Conservation (phyloP, 371 early-diverging fungal genomes). For the Coemansia sp. region DNA sequence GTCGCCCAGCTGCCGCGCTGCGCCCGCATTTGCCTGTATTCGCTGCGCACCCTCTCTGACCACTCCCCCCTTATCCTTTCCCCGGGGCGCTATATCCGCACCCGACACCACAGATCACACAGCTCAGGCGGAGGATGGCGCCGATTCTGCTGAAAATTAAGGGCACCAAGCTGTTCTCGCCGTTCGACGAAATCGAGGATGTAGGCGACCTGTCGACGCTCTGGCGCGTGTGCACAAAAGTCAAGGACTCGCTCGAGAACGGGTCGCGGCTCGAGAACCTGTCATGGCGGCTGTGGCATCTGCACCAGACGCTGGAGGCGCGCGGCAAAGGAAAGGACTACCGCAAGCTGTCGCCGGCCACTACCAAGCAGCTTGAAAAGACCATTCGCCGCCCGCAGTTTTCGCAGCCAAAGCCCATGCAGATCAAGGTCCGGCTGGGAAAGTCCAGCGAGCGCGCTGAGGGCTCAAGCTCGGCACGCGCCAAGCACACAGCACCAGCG, state of each 20-base stretch:
- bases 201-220: conserved; percentile 74
- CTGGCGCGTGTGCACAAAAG: conserved; percentile 87
- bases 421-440: conserved; percentile 52
- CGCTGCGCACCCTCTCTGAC: background rate
- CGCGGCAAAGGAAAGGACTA: conserved; percentile 51
- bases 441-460: conserved; percentile 40
- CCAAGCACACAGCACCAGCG: background rate
- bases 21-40: no score
- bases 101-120: background rate
- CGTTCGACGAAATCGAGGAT: conserved; percentile 66
- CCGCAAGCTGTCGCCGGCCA: conserved; percentile 51
- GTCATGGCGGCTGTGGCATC: conserved; percentile 85
- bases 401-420: conserved; percentile 48
- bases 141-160: conserved; percentile 73
- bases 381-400: conserved; percentile 41
- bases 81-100: background rate
- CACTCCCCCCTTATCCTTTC: background rate
- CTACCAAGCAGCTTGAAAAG: conserved; percentile 50
- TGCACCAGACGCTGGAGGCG: conserved; percentile 66
- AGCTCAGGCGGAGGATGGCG: conserved; percentile 56
- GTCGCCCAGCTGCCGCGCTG: no score
- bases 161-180: conserved; percentile 65
- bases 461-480: background rate
- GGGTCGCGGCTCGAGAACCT: conserved; percentile 85
- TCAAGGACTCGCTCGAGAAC: conserved; percentile 84